Conservation (phyloP, 257 asterid species). For the Solanum virginianum region DNA sequence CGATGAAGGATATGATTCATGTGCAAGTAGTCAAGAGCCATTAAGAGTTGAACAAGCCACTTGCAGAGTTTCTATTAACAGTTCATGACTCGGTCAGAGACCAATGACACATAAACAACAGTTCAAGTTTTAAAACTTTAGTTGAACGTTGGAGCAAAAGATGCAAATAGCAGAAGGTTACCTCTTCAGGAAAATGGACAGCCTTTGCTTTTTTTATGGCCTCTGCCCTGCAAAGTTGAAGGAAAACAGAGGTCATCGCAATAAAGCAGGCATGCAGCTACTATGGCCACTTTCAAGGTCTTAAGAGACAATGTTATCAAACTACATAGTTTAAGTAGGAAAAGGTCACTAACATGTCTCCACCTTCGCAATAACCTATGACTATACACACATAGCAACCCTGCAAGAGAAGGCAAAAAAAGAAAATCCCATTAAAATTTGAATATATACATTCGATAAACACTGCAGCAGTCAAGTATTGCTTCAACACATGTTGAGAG, state of each 20-base stretch:
- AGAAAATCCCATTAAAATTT: neutral
- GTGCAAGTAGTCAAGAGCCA: slow-evolving; percentile 90
- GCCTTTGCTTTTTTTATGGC: slow-evolving; percentile 67
- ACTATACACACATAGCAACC: slow-evolving; percentile 95
- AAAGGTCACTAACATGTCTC: slow-evolving; percentile 67
- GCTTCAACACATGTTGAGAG: neutral
- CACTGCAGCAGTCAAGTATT: neutral
- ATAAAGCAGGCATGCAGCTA: neutral
- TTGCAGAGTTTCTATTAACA: slow-evolving; percentile 62
- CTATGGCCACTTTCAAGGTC: neutral
- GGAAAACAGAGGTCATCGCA: slow-evolving; percentile 1
- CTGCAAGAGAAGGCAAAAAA: slow-evolving; percentile 26
- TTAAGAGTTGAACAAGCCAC: slow-evolving; percentile 90
- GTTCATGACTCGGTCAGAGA: slow-evolving; percentile 4
- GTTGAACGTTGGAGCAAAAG: neutral
- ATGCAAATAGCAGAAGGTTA: slow-evolving; percentile 3
- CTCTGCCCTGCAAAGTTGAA: slow-evolving; percentile 52
- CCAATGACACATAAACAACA: neutral
- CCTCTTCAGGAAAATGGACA: slow-evolving; percentile 75
- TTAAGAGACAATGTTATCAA: neutral
- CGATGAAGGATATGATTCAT: slow-evolving; percentile 82
- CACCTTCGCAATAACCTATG: slow-evolving; percentile 94
- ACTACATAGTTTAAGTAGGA: neutral
- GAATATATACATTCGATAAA: neutral
- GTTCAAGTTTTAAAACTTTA: neutral